Evolutionary conservation across 2,329 filamentous ascomycete species (phyloP).

Genomic region (Didymella exigua): DNA sequence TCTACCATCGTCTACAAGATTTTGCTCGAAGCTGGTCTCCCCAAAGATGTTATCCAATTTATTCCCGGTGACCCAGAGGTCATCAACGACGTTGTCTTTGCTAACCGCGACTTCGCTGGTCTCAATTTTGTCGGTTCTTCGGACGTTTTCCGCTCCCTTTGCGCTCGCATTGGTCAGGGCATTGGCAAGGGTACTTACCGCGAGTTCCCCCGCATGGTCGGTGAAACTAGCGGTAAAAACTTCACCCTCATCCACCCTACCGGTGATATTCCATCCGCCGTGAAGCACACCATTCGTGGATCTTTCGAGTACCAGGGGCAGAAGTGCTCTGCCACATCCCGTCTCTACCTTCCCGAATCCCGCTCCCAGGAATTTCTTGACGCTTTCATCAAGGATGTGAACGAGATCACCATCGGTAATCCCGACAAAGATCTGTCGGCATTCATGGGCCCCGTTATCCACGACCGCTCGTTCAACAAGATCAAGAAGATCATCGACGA

Average conservation of each 20-base stretch:
- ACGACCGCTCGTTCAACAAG: constrained; percentile 78
- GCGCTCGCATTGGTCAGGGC: constrained; percentile 79
- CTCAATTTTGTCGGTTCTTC: constrained; percentile 94
- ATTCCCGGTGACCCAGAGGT: constrained; percentile 84
- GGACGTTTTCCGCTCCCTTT: constrained; percentile 83
- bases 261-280: constrained; percentile 78
- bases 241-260: constrained; percentile 80
- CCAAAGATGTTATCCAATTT: constrained; percentile 87
- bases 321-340: constrained; percentile 84
- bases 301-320: constrained; percentile 90
- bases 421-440: constrained; percentile 69
- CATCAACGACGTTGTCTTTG: constrained; percentile 76
- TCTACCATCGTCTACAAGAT: constrained; percentile 90
- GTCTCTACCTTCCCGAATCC: constrained; percentile 76
- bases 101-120: constrained; percentile 80
- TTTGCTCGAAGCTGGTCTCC: constrained; percentile 87
- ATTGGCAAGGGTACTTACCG: constrained; percentile 79
- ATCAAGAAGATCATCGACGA: constrained; percentile 74
- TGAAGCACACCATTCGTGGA: constrained; percentile 78
- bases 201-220: constrained; percentile 84
- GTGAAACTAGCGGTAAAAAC: constrained; percentile 91
- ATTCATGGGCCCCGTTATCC: constrained; percentile 86
- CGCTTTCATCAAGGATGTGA: constrained; percentile 67
- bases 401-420: constrained; percentile 70
- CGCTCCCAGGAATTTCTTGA: constrained; percentile 72